Evolutionary conservation across 495 filamentous ascomycete genomes (phyloP), one percentile per base, ranked within the genome.

Genomic region (Penicillium dipodomyicola): DNA sequence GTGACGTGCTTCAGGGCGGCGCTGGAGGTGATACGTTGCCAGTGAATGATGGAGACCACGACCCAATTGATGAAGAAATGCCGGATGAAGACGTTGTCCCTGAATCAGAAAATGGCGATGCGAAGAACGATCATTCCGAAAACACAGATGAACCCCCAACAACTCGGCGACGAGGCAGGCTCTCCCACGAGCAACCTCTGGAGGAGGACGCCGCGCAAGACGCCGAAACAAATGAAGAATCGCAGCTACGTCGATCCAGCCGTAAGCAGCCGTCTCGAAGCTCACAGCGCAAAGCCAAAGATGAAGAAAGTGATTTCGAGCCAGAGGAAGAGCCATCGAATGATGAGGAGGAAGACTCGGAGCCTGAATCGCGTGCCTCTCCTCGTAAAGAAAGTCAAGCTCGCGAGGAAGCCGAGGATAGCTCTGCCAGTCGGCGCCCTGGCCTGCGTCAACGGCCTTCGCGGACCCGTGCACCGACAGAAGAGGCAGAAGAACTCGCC

Each of bases 241-340:
- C 79, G 19, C 67, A 81, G 2, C 78, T 72, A 22, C 79, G 82
- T 39, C 70, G 73, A 41, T 70, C 72, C 53, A 68, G 77, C 54
- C 78, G 79, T 53, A 79, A 80, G 60, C 79, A 76, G 55, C 74
- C 73, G 23, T 46, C 60, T 27, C 73, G 71, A 49, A 72, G 66
- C 52, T 79, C 76, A 25, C 78, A 87, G 65, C 82, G 81, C 49
- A 82, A 79, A 25, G 57, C 69, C 6, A 68, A 78, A 40, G 85
- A 92, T 56, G 87, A 88, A 15, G 90, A 87, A 62, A 94, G 90
- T 67, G 92, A 96, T 60, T 96, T 96, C 64, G 90, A 96, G 63
- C 91, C 91, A 8, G 81, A 81, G 8, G 84, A 85, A 48, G 86
- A 86, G 32, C 74, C 74, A 23, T 74, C 72, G 1, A 76, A 82